A percentile compares a stretch with the other conserved stretches of the same genome.
phyloP scores from a whole-genome alignment of 75 land plant genomes.

The Pseudotsuga menziesii region DNA sequence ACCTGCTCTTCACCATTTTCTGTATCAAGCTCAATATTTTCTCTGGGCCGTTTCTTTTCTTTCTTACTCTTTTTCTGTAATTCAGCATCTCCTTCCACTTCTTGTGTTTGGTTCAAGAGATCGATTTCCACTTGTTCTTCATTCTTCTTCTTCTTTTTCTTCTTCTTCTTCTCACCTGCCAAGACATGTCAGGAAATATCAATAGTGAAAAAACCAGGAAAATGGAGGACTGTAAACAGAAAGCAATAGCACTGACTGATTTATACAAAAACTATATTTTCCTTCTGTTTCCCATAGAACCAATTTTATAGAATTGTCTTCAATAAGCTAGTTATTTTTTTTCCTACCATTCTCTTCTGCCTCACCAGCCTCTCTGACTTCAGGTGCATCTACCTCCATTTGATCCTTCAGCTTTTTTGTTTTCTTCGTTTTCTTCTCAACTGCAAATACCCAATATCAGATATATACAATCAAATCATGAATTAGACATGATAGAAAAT shows the following conservation, averaged over 20 bases:
- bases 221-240: neutral
- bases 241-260: neutral
- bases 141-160: constrained; percentile 21
- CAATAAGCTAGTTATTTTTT: constrained; percentile 1
- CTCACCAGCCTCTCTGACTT: constrained; percentile 20
- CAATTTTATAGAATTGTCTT: neutral
- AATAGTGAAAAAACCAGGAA: too few relatives aligned
- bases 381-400: constrained; percentile 16
- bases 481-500: neutral
- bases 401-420: constrained; percentile 34
- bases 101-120: neutral
- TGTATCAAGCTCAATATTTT: neutral
- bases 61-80: constrained; percentile 13
- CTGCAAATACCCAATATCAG: constrained; percentile 15
- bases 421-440: constrained; percentile 48
- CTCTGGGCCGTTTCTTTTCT: constrained; percentile 13
- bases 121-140: neutral
- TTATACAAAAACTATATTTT: neutral
- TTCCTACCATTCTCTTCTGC: constrained; percentile 28
- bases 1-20: constrained; percentile 16
- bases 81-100: constrained; percentile 6
- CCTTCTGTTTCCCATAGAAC: constrained; percentile 6
- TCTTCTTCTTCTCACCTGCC: constrained; percentile 19
- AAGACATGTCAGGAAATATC: neutral
- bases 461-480: neutral